phyloP scores from a whole-genome alignment of 139 green algal genomes.

The Picochlorum costavermella region DNA sequence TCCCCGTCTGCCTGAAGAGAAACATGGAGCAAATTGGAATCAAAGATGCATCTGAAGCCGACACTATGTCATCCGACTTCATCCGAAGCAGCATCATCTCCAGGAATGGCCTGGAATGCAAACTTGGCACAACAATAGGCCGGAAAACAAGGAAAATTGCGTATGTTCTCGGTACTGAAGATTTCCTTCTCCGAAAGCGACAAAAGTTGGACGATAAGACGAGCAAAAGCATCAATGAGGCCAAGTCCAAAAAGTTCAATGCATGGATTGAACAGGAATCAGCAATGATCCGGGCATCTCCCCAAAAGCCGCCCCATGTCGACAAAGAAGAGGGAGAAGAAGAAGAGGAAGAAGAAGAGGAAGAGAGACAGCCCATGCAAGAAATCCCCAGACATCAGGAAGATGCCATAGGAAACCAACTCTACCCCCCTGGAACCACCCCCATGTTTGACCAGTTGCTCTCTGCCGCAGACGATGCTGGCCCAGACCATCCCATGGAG shows the following conservation, averaged over 20 bases:
- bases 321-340: no score
- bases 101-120: constrained; percentile 92
- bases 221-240: background rate
- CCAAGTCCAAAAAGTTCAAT: constrained; percentile 14
- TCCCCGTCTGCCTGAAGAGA: constrained; percentile 41
- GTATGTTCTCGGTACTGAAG: constrained; percentile 94
- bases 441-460: no score
- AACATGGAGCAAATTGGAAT: constrained; percentile 28
- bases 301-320: no score
- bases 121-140: constrained; percentile 30
- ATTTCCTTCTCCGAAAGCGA: constrained; percentile 56
- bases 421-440: no score
- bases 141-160: constrained; percentile 45
- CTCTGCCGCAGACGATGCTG: no score
- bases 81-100: constrained; percentile 28
- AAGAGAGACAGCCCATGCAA: no score
- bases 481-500: no score
- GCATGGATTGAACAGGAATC: constrained; percentile 16
- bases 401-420: no score
- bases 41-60: constrained; percentile 15
- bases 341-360: no score
- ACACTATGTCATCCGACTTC: background rate
- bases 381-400: no score
- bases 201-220: background rate
- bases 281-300: no score